A percentile compares a stretch with the other conserved stretches of the same genome.
Evolutionary conservation across 148 eudicot genomes (phyloP).

Genomic region (Agrostemma githago): DNA sequence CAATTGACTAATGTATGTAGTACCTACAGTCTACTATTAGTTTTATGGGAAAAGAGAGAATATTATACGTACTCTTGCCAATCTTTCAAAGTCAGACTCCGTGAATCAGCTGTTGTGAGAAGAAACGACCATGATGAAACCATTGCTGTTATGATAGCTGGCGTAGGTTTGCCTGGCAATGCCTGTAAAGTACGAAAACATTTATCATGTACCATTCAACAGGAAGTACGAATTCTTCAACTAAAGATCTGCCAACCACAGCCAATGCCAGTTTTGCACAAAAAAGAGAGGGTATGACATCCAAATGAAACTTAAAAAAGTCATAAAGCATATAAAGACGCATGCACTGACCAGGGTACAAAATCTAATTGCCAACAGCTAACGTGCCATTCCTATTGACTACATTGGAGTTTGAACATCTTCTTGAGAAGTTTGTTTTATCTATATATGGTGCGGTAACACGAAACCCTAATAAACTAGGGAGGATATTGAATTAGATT

Average conservation of each 20-base stretch:
- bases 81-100: slow-evolving; percentile 50
- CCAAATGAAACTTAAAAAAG: background rate
- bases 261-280: background rate
- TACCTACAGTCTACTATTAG: background rate
- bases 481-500: background rate
- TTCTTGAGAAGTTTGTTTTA: background rate
- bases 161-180: slow-evolving; percentile 59
- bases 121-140: slow-evolving; percentile 95
- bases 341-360: background rate
- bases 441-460: background rate
- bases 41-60: background rate
- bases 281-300: background rate
- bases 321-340: background rate
- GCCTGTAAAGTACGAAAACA: slow-evolving; percentile 42
- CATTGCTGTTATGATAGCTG: slow-evolving; percentile 59
- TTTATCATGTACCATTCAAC: background rate
- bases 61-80: slow-evolving; percentile 71
- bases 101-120: slow-evolving; percentile 57
- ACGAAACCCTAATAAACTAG: background rate
- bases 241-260: background rate
- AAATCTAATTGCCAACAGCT: background rate
- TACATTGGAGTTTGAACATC: background rate
- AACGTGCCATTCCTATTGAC: background rate
- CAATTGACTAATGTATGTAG: background rate
- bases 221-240: background rate